Evolutionary conservation across 805 yeast species (phyloP), one percentile per base, ranked within the genome.

Genomic region (Hermanozyma aechmeae): DNA sequence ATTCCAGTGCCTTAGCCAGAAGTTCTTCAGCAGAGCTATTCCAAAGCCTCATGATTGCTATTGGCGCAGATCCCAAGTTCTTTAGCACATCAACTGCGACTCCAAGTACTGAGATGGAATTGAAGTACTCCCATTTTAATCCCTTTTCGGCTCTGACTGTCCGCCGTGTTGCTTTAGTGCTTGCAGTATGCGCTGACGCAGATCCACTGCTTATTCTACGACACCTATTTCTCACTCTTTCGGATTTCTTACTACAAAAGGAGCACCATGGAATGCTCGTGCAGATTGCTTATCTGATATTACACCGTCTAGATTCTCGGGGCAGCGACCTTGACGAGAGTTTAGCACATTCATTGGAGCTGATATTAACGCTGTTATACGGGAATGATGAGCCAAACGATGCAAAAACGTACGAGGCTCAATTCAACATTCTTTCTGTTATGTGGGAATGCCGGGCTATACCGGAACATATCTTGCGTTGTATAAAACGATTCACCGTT

Each of bases 241-340:
- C 50, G 13, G 66, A 60, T 37, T 56, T 43, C 31, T 51, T 51
- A 35, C 34, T 48, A 19, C 48, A 47, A 29, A 38, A 42, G 27
- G n/a, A 30, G 16, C 46, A 39, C 13, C 34, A 25, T 13, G 18
- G 14, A 3, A 26, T 25, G 4, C 27, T 54, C 26, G 21, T 31
- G 16, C 15, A 8, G 6, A 42, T 51, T 28, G 30, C 48, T 6
- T 24, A 26, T 6, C 38, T 44, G 11, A 39, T 49, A 6, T 41
- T 54, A 16, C 32, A 37, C 6, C 12, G 22, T 29, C 9, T 26
- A 28, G 14, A 11, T 23, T 16, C 18, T 7, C 13, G 12, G 14
- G 31, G 4, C 23, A 22, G 9, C 12, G 16, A 25, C 16, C 9
- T 16, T 23, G 12, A 8, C n/a, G 5, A 18, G 23, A 4, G 24